Evolutionary conservation across 2,329 filamentous ascomycete genomes (phyloP).

Genomic region (Triangularia verruculosa): DNA sequence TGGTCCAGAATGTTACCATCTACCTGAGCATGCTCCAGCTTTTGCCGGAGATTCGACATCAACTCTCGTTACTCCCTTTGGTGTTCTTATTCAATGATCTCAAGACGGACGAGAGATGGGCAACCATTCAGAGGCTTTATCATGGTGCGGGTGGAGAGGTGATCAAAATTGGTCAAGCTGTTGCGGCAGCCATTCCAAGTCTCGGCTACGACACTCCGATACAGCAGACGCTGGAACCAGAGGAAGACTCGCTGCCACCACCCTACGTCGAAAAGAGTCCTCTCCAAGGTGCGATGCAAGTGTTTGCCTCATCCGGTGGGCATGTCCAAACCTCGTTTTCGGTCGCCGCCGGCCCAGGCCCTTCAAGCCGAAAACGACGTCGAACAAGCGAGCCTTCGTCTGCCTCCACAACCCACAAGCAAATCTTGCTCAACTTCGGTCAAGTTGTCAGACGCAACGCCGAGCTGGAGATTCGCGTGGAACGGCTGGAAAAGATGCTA

Average conservation of each 20-base stretch:
- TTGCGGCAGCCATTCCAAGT: neutral
- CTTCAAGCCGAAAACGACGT: slow-evolving; percentile 9
- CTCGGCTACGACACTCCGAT: neutral
- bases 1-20: neutral
- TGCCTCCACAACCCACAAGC: slow-evolving; percentile 8
- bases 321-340: neutral
- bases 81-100: slow-evolving; percentile 8
- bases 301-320: neutral
- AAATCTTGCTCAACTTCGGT: neutral
- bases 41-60: neutral
- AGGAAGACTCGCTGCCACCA: slow-evolving; percentile 4
- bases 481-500: slow-evolving; percentile 8
- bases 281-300: neutral
- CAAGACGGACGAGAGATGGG: slow-evolving; percentile 1
- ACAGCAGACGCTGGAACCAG: neutral
- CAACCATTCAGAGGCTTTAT: neutral
- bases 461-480: neutral
- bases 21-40: slow-evolving; percentile 4
- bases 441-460: slow-evolving; percentile 2
- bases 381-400: slow-evolving; percentile 7
- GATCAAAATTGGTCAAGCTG: neutral
- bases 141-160: neutral
- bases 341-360: neutral
- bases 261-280: slow-evolving; percentile 5
- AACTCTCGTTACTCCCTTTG: slow-evolving; percentile 5